Evolutionary conservation across 164 flowering plant genomes (phyloP), one percentile per base, ranked within the genome.

Genomic region (Umbilicus rupestris): DNA sequence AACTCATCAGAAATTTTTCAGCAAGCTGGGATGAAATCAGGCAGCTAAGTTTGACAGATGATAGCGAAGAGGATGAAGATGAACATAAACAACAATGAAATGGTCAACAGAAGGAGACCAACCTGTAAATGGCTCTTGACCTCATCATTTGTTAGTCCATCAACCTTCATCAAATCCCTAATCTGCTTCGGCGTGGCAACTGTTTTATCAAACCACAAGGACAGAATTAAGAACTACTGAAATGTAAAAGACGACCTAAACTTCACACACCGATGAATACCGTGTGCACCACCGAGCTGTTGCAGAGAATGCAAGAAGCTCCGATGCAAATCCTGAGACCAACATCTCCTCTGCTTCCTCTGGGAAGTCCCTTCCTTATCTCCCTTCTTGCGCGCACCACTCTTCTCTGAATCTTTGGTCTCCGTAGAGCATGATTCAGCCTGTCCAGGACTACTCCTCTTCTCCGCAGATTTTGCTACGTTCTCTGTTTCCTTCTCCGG

Each of bases 111-210:
- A 50, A 37, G 8, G 30, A 37, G 3, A 78, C 81, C 35, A 67
- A 92, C 98, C 95, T 93, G 98, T 71, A 93, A 81, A 83, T 93
- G 98, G 76, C 98, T 93, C 74, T 93, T 93, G 45, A 93, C 95
- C 81, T 93, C 98, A 68, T 93, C 97, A 68, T 93, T 93, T 0
- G 98, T 88, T 20, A 93, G 96, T 22, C 98, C 96, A 78, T 93
- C 97, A 9, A 93, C 96, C 78, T 87, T 90, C 97, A 93, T 93
- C 64, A 90, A 66, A 73, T 93, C 98, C 77, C 90, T 86, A 30
- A 93, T 93, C 70, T 90, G 98, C 75, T 93, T 93, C 0, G 98
- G 98, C 12, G 97, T 93, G 1, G 96, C 98, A 65, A 75, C 97
- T 93, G 87, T 55, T 55, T 7, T 33, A 55, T 28, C 60, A 55